Base-by-base conservation (phyloP, 495 filamentous ascomycete genomes). In the Daldinia grandis region DNA sequence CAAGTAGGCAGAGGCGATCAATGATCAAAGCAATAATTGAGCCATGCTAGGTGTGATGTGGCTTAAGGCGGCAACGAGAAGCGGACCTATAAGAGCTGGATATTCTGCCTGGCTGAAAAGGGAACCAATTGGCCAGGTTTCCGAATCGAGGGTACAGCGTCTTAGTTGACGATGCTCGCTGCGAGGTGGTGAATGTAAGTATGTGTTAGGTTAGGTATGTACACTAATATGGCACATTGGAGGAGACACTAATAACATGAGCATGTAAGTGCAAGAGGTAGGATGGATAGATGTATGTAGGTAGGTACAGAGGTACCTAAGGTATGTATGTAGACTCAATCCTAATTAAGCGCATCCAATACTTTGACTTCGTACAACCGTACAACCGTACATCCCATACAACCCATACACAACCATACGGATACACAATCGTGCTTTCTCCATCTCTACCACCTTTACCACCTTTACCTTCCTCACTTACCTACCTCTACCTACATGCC, bases 61-160 rank as follows among this genome's bases (percentile, higher is more conserved):
- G 74, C 69, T 75, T 68, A 74, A 51, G 72, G 74, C 74, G 63
- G 66, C 72, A 63, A 72, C 21, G 61, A 66, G 47, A 70, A 74
- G 65, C 55, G 72, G 65, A 42, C 72, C 62, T 69, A 72, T 73
- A 21, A 69, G 65, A 60, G 40, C n/a, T 40, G 15, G 37, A 61
- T 40, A 49, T 62, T 17, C 44, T 40, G 24, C 62, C 33, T 73
- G 66, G 66, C 61, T 73, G 71, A 71, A 69, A 56, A 68, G 24
- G 62, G 65, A 51, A 70, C 50, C 69, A 75, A 72, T 72, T 66
- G 67, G 66, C 63, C 59, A 72, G 67, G 17, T 40, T 63, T 68
- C 69, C 62, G 57, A 69, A 70, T 64, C 37, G 25, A 61, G 62
- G 60, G n/a, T 56, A 56, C 28, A 53, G 50, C 28, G 50, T 27